Evolutionary conservation across 305 asterid genomes (phyloP).

Genomic region (Stenogyne calaminthoides): DNA sequence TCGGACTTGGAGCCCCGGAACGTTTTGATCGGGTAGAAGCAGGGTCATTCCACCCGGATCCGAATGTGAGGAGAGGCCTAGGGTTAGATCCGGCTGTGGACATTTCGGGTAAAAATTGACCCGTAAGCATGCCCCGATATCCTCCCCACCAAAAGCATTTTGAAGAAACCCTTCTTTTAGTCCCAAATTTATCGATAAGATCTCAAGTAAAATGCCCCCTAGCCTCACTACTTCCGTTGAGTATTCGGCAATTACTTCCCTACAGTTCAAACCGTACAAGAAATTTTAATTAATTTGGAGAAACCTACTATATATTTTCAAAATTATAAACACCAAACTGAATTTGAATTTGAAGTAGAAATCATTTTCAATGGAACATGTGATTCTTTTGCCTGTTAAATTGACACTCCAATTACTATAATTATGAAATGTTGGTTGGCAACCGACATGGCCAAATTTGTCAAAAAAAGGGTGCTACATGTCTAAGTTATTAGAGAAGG

Average conservation of each 20-base stretch:
- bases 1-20: constrained; percentile 84
- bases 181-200: constrained; percentile 64
- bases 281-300: neutral
- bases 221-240: constrained; percentile 62
- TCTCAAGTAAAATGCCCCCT: constrained; percentile 61
- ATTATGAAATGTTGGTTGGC: neutral
- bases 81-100: constrained; percentile 78
- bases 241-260: constrained; percentile 69
- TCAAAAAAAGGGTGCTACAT: neutral
- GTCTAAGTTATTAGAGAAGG: neutral
- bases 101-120: constrained; percentile 88
- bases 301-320: neutral
- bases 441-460: neutral
- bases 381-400: neutral
- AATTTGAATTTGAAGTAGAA: neutral
- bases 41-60: constrained; percentile 93
- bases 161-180: constrained; percentile 50
- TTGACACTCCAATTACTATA: no score
- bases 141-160: constrained; percentile 70
- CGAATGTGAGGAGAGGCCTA: constrained; percentile 87
- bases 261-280: constrained; percentile 1
- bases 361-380: neutral
- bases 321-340: neutral
- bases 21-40: constrained; percentile 67
- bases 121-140: constrained; percentile 80